Base-by-base conservation (phyloP, 2,329 filamentous ascomycete species). In the Domatiomyces globalis region DNA sequence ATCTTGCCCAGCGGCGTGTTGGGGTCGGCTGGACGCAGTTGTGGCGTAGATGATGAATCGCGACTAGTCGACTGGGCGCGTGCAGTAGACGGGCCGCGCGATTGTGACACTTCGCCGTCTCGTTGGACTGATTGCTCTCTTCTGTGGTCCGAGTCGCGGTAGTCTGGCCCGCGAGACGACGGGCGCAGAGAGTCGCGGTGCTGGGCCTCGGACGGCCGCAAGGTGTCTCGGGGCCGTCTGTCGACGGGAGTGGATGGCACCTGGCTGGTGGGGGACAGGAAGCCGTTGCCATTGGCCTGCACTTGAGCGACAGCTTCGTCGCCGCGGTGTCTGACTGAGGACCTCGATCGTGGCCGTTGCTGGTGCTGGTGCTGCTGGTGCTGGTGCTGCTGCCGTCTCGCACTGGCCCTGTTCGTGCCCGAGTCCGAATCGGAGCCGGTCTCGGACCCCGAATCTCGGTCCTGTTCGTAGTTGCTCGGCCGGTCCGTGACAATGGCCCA, bases 401-500 rank as follows among this genome's bases (percentile, higher is more conserved):
- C 47, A 33, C 33, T 49, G 8, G 22, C 2, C 19, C 17, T 46
- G 29, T 19, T 42, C 9, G 42, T 36, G 4, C 48, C n/a, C 15
- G 53, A 48, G 15, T 29, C 52, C 25, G 36, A 50, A 15, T 61
- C 58, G 29, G 54, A 54, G 36, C 55, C 58, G 29, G 56, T 59
- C 15, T 56, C 58, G 4, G 57, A 57, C 42, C 53, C 49, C 49
- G 54, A 56, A 18, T 58, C 53, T 46, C 54, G 49, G 46, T 57
- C 55, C 39, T 50, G 53, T 6, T 49, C 46, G 51, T 60, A 59
- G 43, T 60, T 52, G 27, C 54, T 49, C 5, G 53, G n/a, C 17
- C 53, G 46, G 45, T 71, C 67, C 4, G 68, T 69, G 25, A 73
- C 66, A 42, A 73, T 70, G 49, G 68, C 71, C 50, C 71, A 60